Conservation (phyloP, 352 stramenopile species). For the Globisporangium perplexum region DNA sequence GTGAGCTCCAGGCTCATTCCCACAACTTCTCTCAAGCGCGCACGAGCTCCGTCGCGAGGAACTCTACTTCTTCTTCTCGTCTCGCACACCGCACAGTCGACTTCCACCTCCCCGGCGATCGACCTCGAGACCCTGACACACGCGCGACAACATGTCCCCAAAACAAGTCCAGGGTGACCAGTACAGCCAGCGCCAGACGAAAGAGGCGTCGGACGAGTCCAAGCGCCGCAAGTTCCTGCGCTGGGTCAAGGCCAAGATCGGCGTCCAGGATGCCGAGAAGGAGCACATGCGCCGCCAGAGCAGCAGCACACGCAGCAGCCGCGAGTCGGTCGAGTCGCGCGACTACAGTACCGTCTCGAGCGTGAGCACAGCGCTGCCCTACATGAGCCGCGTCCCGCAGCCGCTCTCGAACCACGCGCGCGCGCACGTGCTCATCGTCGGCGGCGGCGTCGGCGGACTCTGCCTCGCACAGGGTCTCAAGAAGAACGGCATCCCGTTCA, state of each 20-base stretch:
- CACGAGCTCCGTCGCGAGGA: slow-evolving; percentile 1
- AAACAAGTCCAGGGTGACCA: slow-evolving; percentile 10
- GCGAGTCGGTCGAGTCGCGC: slow-evolving; percentile 1
- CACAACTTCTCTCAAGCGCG: slow-evolving; percentile 1
- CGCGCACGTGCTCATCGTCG: slow-evolving; percentile 38
- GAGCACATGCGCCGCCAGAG: slow-evolving; percentile 5
- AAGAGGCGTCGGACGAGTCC: slow-evolving; percentile 37
- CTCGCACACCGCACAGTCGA: neutral
- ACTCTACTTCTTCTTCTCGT: neutral
- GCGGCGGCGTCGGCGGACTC: slow-evolving; percentile 46
- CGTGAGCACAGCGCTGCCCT: slow-evolving; percentile 2
- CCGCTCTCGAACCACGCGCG: neutral
- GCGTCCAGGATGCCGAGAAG: slow-evolving; percentile 17
- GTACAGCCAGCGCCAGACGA: slow-evolving; percentile 32
- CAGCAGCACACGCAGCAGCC: slow-evolving; percentile 15
- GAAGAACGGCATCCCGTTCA: slow-evolving; percentile 58
- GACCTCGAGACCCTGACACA: no score
- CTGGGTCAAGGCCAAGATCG: slow-evolving; percentile 55
- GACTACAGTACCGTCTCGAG: slow-evolving; percentile 7
- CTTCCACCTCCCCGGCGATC: neutral
- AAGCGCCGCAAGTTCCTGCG: slow-evolving; percentile 59
- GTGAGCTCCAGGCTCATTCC: neutral
- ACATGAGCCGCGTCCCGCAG: slow-evolving; percentile 1
- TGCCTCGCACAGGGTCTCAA: slow-evolving; percentile 57
- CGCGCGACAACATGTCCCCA: no score